These are phyloP conservation scores for Diplodia sapinea DNA, from an alignment of 2,329 filamentous ascomycete species.

Conservation along the genomic window DNA sequence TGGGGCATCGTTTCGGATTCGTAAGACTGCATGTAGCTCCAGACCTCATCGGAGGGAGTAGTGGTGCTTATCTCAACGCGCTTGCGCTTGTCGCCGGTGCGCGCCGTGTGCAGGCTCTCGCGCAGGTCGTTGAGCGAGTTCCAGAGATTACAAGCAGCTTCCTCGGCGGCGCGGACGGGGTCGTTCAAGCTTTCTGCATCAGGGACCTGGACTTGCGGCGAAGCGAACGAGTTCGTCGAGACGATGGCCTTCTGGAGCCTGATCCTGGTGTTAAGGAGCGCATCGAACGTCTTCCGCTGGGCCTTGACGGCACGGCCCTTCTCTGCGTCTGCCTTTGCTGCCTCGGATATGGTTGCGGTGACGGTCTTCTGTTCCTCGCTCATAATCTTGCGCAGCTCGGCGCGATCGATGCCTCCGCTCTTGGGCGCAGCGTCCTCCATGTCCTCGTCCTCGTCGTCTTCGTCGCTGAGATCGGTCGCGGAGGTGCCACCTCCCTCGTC, in stretches of 20 bases:
- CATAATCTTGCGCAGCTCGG: slow-evolving; percentile 71
- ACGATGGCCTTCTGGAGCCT: slow-evolving; percentile 90
- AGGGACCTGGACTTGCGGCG: slow-evolving; percentile 38
- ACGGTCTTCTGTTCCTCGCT: slow-evolving; percentile 70
- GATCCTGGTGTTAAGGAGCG: slow-evolving; percentile 87
- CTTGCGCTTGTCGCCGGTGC: slow-evolving; percentile 66
- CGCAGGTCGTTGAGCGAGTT: slow-evolving; percentile 77
- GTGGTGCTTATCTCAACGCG: slow-evolving; percentile 56
- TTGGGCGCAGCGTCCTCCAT: slow-evolving; percentile 32
- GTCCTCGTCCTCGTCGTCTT: slow-evolving; percentile 39
- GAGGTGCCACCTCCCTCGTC: slow-evolving; percentile 38
- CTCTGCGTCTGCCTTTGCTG: slow-evolving; percentile 75
- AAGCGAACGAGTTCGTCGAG: slow-evolving; percentile 74
- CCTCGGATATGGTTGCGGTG: slow-evolving; percentile 67
- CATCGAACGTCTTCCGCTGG: slow-evolving; percentile 85
- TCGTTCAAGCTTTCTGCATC: slow-evolving; percentile 48
- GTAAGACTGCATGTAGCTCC: slow-evolving; percentile 70
- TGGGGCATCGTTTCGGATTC: slow-evolving; percentile 66
- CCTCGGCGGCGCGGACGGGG: slow-evolving; percentile 77
- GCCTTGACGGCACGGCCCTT: slow-evolving; percentile 87
- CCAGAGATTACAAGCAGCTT: slow-evolving; percentile 83
- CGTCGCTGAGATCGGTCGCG: slow-evolving; percentile 32
- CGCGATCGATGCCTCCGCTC: slow-evolving; percentile 49
- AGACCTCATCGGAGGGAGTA: slow-evolving; percentile 70
- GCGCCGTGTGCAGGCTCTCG: slow-evolving; percentile 61